Percentiles rank a stretch among this genome's conserved stretches.
phyloP scores from a whole-genome alignment of 371 early-diverging fungal genomes.

The Mortierella sp. region DNA sequence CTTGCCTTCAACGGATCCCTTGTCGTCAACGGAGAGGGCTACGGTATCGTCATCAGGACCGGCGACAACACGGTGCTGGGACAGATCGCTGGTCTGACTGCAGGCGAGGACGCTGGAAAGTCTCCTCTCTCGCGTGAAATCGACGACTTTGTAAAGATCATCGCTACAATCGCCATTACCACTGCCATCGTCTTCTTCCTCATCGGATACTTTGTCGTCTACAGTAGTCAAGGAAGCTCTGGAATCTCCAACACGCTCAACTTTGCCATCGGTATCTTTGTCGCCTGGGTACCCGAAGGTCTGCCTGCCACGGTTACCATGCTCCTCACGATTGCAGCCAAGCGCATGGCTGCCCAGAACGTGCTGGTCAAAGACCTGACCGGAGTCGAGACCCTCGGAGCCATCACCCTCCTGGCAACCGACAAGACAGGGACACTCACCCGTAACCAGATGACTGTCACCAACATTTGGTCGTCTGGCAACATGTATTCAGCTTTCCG shows the following conservation, averaged over 20 bases:
- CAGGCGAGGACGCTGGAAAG: slow-evolving; percentile 73
- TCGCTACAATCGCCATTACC: slow-evolving; percentile 82
- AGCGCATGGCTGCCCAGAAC: slow-evolving; percentile 89
- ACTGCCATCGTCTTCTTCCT: slow-evolving; percentile 88
- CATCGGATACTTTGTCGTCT: slow-evolving; percentile 65
- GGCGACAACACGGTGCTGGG: slow-evolving; percentile 95
- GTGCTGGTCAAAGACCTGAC: slow-evolving; percentile 95
- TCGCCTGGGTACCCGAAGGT: slow-evolving; percentile 93
- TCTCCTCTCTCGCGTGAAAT: slow-evolving; percentile 86
- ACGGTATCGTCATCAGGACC: slow-evolving; percentile 91
- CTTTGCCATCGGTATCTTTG: slow-evolving; percentile 92
- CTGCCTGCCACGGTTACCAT: slow-evolving; percentile 94
- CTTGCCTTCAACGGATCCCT: slow-evolving; percentile 91
- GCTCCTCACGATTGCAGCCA: slow-evolving; percentile 92
- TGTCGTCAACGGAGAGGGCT: slow-evolving; percentile 88
- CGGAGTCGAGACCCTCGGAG: slow-evolving; percentile 96
- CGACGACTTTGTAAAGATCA: slow-evolving; percentile 84
- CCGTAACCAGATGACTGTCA: slow-evolving; percentile 95
- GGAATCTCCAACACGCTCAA: slow-evolving; percentile 76
- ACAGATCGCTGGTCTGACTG: slow-evolving; percentile 91
- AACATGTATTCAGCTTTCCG: slow-evolving; percentile 74
- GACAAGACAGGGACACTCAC: slow-evolving; percentile 98
- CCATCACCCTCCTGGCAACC: slow-evolving; percentile 94
- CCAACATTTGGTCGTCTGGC: slow-evolving; percentile 86
- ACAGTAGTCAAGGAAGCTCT: slow-evolving; percentile 57